Conservation (phyloP, 2,329 filamentous ascomycete genomes). For the Torrubiellomyces zombiae region DNA sequence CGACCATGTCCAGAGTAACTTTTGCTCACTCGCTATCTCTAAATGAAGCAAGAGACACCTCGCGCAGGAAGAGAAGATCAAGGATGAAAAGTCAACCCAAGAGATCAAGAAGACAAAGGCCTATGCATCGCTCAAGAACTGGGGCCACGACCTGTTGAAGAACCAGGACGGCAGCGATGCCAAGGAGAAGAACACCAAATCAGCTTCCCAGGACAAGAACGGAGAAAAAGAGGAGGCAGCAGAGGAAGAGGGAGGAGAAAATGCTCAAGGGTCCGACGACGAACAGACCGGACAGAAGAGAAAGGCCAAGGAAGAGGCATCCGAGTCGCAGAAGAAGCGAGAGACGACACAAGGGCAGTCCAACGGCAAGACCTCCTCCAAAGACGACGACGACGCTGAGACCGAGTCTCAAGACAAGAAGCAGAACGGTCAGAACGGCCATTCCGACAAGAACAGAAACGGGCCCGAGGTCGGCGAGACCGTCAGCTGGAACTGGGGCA, state of each 20-base stretch:
- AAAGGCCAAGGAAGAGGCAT: constrained; percentile 1
- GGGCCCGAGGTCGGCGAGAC: constrained; percentile 22
- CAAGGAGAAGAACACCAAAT: constrained; percentile 2
- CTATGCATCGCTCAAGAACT: constrained; percentile 46
- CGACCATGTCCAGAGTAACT: too few species aligned
- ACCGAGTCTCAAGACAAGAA: too few species aligned
- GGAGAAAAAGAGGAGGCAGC: constrained; percentile 3
- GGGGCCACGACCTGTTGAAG: constrained; percentile 38
- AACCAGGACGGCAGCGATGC: constrained; percentile 8
- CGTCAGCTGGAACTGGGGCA: constrained; percentile 30
- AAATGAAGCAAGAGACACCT: constrained; percentile 39
- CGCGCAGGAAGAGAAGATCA: constrained; percentile 43
- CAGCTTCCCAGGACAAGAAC: too few species aligned
- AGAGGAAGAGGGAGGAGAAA: background rate
- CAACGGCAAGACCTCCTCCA: constrained; percentile 4
- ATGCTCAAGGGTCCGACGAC: background rate
- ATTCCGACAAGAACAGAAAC: constrained; percentile 11
- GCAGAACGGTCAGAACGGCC: too few species aligned
- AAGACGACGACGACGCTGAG: too few species aligned
- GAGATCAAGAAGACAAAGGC: constrained; percentile 31
- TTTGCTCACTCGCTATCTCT: too few species aligned
- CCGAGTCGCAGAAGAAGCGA: background rate
- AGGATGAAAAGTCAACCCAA: constrained; percentile 30
- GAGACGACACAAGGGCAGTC: too few species aligned
- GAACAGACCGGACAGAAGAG: constrained; percentile 1